Conservation (phyloP, 345 rosid genomes). For the Anastatica hierochuntica region DNA sequence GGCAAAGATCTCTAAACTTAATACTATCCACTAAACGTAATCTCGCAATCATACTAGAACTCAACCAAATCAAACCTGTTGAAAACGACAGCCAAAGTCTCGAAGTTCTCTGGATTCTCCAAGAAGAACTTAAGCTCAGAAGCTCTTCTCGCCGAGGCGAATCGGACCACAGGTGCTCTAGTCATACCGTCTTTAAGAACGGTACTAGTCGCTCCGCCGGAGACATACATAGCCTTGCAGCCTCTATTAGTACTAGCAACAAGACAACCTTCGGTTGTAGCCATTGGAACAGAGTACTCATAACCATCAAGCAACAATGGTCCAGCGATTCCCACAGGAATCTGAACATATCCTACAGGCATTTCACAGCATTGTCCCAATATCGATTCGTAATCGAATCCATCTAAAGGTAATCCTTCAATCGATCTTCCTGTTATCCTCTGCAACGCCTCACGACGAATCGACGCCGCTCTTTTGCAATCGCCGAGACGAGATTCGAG, state of each 20-base stretch:
- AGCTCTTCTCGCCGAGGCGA: slow-evolving; percentile 48
- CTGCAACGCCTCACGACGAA: slow-evolving; percentile 77
- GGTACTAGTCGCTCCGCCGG: slow-evolving; percentile 65
- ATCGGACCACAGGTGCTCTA: slow-evolving; percentile 74
- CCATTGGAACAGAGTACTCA: slow-evolving; percentile 87
- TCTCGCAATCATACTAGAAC: neutral
- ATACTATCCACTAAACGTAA: too few relatives aligned
- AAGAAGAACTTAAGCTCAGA: slow-evolving; percentile 67
- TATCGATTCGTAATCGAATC: slow-evolving; percentile 74
- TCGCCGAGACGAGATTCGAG: slow-evolving; percentile 77
- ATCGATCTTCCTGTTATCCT: slow-evolving; percentile 64
- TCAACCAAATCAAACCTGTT: slow-evolving; percentile 39
- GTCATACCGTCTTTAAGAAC: slow-evolving; percentile 72
- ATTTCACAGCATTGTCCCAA: slow-evolving; percentile 96
- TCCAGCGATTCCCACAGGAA: slow-evolving; percentile 91
- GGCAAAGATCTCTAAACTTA: too few relatives aligned
- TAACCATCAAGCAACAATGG: slow-evolving; percentile 76
- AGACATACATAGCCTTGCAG: slow-evolving; percentile 63
- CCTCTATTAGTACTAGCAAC: slow-evolving; percentile 94
- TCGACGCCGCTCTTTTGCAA: slow-evolving; percentile 56
- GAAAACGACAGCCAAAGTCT: slow-evolving; percentile 56
- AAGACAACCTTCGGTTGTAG: slow-evolving; percentile 92
- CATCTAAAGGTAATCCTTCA: slow-evolving; percentile 67
- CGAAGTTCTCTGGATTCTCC: slow-evolving; percentile 59
- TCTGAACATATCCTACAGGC: slow-evolving; percentile 91